Base-by-base conservation (phyloP, 2,329 filamentous ascomycete species). In the Rutstroemia sydowiana region DNA sequence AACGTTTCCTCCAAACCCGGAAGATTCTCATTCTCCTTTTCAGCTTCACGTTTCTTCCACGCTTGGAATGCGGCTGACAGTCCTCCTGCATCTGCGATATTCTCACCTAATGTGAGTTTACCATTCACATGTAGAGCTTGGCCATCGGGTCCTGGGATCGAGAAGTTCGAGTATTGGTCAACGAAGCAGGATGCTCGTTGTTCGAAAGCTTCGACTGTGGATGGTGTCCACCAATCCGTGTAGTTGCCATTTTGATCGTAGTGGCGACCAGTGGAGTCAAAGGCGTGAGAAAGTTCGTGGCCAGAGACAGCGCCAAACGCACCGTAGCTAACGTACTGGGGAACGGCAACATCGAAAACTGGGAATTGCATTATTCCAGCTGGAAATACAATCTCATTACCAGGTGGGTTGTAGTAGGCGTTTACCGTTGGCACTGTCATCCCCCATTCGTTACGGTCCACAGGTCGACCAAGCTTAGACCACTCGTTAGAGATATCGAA, bases 81-180 rank as follows among this genome's bases (percentile, higher is more conserved):
- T 13, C 84, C 85, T 14, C 83, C 84, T 1, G 84, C 80, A 64
- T 88, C 85, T 1, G 84, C 83, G 61, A 88, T 83, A 62, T 87
- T 87, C 68, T 88, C 85, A 18, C 78, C 80, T 2, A 87, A 69
- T 0, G 84, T 87, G 13, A 81, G 70, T 21, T 70, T 70, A 9
- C 84, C 84, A 53, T 85, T 81, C 51, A 87, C 76, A 55, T 82
- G 76, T 0, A 84, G 69, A 3, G 74, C 70, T 55, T 79, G 75
- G 1, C 72, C 77, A 34, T 82, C 73, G 10, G 78, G 72, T 0
- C 76, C 78, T 0, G 72, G 70, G 11, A 85, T 73, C 0, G 76
- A 79, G 62, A 77, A 85, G 31, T 82, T 75, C 52, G 69, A 67
- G 63, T 85, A 87, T 66, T 87, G 82, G n/a, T 84, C 70, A 2